Evolutionary conservation across 2,329 filamentous ascomycete genomes (phyloP), one percentile per base, ranked within the genome.

Genomic region (Dactylella cylindrospora): DNA sequence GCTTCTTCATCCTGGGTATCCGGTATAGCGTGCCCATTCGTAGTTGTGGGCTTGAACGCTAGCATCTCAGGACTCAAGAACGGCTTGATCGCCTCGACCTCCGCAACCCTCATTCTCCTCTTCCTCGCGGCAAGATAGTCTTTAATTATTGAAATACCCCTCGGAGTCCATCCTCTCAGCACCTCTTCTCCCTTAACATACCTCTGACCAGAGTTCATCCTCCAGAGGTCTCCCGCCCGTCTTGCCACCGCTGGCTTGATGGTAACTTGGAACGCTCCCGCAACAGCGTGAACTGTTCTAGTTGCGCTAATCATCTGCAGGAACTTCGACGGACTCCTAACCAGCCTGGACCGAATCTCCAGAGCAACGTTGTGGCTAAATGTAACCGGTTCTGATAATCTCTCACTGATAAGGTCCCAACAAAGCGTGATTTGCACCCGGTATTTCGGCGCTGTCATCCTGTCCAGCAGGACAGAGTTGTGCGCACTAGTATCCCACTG

Each of bases 401-500:
- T 90, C 52, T 84, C 81, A 1, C 90, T 95, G 59, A 80, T 80
- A 22, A 97, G 82, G 68, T 95, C 87, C 88, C 91, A 97, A 12
- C 82, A 80, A 8, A 97, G 76, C 0, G 86, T 84, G 74, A 96
- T 84, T 72, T 95, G 90, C 15, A 98, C 87, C 35, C 86, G 85
- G 72, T 93, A 90, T 71, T 90, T 93, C 60, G 96, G 90, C n/a
- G 88, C 82, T 1, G 93, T 97, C 1, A 88, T 85, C 20, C 91
- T 84, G 73, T 98, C 90, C n/a, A 98, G 81, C 10, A 97, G 78
- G n/a, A 95, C 77, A 4, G 93, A 96, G 65, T 84, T 84, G 73
- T 98, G 93, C 67, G 93, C 78, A 69, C 90, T 95, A 0, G 91
- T 96, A 71, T 98, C 93, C 93, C 93, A 98, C 70, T 97, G 90